Conservation (phyloP, 306 rosid species). For the Vicia villosa region DNA sequence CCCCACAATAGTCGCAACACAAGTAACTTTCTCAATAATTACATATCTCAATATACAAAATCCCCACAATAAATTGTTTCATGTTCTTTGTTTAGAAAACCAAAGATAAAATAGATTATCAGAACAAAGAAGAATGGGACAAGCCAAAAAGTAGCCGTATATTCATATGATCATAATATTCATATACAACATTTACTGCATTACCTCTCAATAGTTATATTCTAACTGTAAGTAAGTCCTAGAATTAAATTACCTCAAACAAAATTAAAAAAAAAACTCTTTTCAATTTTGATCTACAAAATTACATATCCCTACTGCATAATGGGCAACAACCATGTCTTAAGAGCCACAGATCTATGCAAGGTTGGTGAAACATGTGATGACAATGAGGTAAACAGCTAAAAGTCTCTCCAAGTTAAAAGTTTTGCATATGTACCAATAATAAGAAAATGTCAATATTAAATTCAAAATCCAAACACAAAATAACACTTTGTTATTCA, state of each 20-base stretch:
- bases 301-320: constrained; percentile 96
- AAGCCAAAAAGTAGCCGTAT: neutral
- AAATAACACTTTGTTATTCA: too few species aligned
- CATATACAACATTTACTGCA: constrained; percentile 23
- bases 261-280: constrained; percentile 47
- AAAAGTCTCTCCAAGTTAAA: constrained; percentile 87
- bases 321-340: too few species aligned
- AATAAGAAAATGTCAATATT: constrained; percentile 33
- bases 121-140: neutral
- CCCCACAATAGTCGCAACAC: too few species aligned
- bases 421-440: constrained; percentile 64
- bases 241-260: constrained; percentile 49
- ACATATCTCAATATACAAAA: too few species aligned
- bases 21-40: too few species aligned
- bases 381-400: constrained; percentile 96
- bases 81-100: constrained; percentile 19
- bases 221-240: constrained; percentile 41
- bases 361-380: constrained; percentile 97
- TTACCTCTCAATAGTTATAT: constrained; percentile 39
- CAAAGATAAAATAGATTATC: neutral
- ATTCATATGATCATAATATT: constrained; percentile 29
- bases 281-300: constrained; percentile 46
- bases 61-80: neutral
- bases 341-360: too few species aligned
- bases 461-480: constrained; percentile 20